Conservation (phyloP, 2,329 filamentous ascomycete genomes). For the Tympanopsis confertula region DNA sequence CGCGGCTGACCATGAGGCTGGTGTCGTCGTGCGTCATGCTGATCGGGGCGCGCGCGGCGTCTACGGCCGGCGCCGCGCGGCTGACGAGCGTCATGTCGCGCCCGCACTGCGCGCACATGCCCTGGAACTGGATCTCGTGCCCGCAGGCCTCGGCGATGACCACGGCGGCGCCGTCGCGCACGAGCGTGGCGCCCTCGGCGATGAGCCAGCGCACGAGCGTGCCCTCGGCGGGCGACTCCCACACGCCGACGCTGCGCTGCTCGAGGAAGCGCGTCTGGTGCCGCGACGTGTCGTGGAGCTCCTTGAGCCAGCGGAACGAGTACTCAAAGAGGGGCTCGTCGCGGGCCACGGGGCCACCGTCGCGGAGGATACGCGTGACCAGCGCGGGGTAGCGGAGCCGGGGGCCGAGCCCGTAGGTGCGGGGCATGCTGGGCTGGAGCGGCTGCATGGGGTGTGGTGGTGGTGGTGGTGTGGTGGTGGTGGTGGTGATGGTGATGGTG, state of each 20-base stretch:
- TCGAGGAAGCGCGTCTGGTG: slow-evolving; percentile 53
- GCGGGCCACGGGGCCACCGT: no score
- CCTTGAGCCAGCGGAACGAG: slow-evolving; percentile 69
- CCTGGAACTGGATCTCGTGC: slow-evolving; percentile 82
- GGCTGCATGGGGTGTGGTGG: no score
- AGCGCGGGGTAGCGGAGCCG: no score
- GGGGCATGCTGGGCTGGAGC: no score
- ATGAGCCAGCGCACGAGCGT: slow-evolving; percentile 69
- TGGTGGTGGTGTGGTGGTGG: no score
- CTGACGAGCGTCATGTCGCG: slow-evolving; percentile 89
- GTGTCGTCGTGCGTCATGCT: slow-evolving; percentile 92
- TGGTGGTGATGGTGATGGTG: no score
- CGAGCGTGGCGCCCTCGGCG: slow-evolving; percentile 51
- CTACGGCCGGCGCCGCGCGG: slow-evolving; percentile 69
- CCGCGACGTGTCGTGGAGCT: slow-evolving; percentile 55
- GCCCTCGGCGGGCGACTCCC: slow-evolving; percentile 76
- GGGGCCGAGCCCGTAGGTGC: no score
- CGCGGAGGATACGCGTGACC: no score
- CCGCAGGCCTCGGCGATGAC: slow-evolving; percentile 83
- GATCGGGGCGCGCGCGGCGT: slow-evolving; percentile 79
- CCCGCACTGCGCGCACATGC: slow-evolving; percentile 83
- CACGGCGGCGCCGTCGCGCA: slow-evolving; percentile 45
- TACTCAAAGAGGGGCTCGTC: slow-evolving; percentile 76
- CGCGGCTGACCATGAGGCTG: slow-evolving; percentile 70
- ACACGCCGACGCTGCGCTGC: slow-evolving; percentile 62